A percentile compares a stretch with the other conserved stretches of the same genome.
Conservation (phyloP, 179 eudicot genomes). For the Sideroxylon spinosum region DNA sequence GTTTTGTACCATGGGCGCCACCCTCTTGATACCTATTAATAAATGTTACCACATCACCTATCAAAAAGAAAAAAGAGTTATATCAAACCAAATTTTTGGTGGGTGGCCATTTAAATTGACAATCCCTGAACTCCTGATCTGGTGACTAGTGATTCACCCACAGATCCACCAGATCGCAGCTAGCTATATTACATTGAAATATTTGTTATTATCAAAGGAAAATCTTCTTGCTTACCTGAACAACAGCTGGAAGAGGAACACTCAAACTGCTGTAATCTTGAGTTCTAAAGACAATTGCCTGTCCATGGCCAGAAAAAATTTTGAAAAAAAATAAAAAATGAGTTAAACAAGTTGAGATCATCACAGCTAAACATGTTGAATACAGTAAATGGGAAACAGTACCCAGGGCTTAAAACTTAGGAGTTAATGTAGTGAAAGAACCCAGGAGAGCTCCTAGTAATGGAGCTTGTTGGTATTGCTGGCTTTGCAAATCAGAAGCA, state of each 20-base stretch:
- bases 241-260: slow-evolving; percentile 87
- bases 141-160: not conserved
- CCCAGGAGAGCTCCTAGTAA: not conserved
- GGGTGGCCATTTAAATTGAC: not conserved
- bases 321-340: slow-evolving; percentile 6
- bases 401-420: not conserved
- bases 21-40: not conserved
- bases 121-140: not conserved
- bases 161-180: not conserved
- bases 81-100: not conserved
- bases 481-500: not conserved
- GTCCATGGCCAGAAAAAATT: slow-evolving; percentile 23
- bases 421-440: not conserved
- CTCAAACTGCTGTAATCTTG: slow-evolving; percentile 59
- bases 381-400: not conserved
- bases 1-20: no score
- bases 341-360: not conserved
- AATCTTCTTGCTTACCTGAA: slow-evolving; percentile 53
- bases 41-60: not conserved
- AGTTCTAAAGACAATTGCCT: slow-evolving; percentile 77
- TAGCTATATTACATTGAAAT: not conserved
- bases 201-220: not conserved
- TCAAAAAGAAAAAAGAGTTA: not conserved
- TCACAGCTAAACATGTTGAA: not conserved
- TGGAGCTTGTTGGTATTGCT: not conserved